Evolutionary conservation across 1,284 basidiomycete species (phyloP), one percentile per base, ranked within the genome.

Genomic region (Fomitopsis palustris): DNA sequence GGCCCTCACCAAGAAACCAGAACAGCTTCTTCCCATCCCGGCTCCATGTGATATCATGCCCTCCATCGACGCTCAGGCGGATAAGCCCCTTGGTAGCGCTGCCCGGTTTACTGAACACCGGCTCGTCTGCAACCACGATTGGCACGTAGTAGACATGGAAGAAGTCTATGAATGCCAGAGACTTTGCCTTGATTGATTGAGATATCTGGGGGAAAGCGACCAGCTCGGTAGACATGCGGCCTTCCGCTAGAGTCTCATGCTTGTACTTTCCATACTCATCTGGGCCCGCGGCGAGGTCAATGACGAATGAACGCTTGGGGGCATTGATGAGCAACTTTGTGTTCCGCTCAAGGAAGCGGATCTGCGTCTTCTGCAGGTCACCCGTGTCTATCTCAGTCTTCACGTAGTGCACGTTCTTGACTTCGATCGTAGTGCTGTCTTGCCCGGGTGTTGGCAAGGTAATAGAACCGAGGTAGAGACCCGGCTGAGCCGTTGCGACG

Each of bases 71-170:
- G 65, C 87, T 88, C 59, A 90, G 61, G 49, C 87, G 78, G 7
- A 79, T 78, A 53, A 90, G 67, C 3, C 82, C 83, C 47, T 76
- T 77, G 8, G 86, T 86, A 4, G 85, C 81, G 63, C 85, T 86
- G 0, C 78, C 83, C 2, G 88, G 88, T 66, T 84, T 87, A 55
- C 85, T 85, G 86, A 86, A 90, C 3, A 90, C 70, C 1, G 78
- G 74, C 23, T 77, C 75, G 21, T 75, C 76, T 2, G 73, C 62
- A 25, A 73, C 67, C 19, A 82, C 69, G 6, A 72, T 76, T 10
- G 78, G 75, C 0, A 76, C 80, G 58, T 84, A 70, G 67, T 88
- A 87, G 2, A 90, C 81, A 64, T 90, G 80, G 69, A 78, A 82
- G 65, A 84, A 82, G 63, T 90, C 87, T 10, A 87, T 79, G 61